Conservation (phyloP, 306 rosid genomes). For the Vigna trinervia region DNA sequence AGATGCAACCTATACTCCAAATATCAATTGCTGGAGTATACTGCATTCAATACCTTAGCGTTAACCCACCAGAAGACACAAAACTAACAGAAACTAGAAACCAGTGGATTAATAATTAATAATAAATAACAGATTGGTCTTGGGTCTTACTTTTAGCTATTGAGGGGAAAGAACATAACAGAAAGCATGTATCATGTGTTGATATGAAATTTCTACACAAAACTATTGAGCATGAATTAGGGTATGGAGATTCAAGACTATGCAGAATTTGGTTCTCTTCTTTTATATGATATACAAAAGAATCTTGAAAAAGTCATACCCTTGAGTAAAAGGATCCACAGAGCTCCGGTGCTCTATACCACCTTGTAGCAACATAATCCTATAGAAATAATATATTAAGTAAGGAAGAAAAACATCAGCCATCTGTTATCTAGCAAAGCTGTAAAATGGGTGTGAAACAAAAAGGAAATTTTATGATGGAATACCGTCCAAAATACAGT, state of each 20-base stretch:
- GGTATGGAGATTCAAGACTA: constrained; percentile 18
- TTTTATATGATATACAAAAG: background rate
- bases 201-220: constrained; percentile 42
- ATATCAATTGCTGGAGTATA: constrained; percentile 98
- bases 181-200: constrained; percentile 39
- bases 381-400: constrained; percentile 44
- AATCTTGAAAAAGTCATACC: constrained; percentile 57
- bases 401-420: constrained; percentile 37
- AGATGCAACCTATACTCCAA: constrained; percentile 98
- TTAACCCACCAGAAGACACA: constrained; percentile 13
- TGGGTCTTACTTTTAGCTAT: constrained; percentile 39
- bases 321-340: constrained; percentile 97
- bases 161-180: constrained; percentile 39
- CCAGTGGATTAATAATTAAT: background rate
- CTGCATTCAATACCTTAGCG: constrained; percentile 49
- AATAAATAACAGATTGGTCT: constrained; percentile 31
- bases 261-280: constrained; percentile 14
- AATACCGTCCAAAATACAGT: constrained; percentile 97
- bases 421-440: constrained; percentile 18
- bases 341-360: constrained; percentile 99
- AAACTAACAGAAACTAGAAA: constrained; percentile 35
- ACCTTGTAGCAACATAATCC: constrained; percentile 99
- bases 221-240: constrained; percentile 39
- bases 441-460: background rate
- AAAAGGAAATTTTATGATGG: constrained; percentile 11